Evolutionary conservation across 352 stramenopile genomes (phyloP).

Genomic region (Phytophthora fragariaefolia): DNA sequence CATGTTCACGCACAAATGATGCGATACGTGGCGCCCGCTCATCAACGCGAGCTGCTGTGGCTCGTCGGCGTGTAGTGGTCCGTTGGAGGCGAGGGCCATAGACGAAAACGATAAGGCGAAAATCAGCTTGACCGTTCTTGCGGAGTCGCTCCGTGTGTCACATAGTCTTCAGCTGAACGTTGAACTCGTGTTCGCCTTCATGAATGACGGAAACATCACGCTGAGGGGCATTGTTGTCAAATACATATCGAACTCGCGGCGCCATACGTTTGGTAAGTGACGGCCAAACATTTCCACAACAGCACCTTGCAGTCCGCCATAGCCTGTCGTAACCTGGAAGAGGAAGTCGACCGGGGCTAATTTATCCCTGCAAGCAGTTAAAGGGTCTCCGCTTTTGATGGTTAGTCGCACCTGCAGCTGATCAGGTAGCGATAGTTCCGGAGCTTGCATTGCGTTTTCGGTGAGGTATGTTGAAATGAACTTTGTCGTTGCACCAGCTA

Average conservation of each 20-base stretch:
- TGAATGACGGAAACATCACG: too few relatives aligned
- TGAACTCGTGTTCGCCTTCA: too few relatives aligned
- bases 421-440: background rate
- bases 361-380: background rate
- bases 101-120: too few relatives aligned
- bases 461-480: background rate
- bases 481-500: too few relatives aligned
- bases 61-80: too few relatives aligned
- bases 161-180: too few relatives aligned
- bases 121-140: too few relatives aligned
- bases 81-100: too few relatives aligned
- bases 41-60: too few relatives aligned
- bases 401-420: background rate
- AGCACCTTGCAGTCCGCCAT: background rate
- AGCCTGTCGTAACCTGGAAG: background rate
- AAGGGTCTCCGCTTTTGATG: background rate
- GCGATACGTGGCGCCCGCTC: too few relatives aligned
- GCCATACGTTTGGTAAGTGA: background rate
- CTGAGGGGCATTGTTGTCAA: background rate
- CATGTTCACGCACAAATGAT: too few relatives aligned
- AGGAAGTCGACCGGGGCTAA: background rate
- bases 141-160: too few relatives aligned
- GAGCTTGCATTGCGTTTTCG: background rate
- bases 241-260: background rate
- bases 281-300: background rate